Evolutionary conservation across 83 land plant genomes (phyloP).

Genomic region (Picea mariana): DNA sequence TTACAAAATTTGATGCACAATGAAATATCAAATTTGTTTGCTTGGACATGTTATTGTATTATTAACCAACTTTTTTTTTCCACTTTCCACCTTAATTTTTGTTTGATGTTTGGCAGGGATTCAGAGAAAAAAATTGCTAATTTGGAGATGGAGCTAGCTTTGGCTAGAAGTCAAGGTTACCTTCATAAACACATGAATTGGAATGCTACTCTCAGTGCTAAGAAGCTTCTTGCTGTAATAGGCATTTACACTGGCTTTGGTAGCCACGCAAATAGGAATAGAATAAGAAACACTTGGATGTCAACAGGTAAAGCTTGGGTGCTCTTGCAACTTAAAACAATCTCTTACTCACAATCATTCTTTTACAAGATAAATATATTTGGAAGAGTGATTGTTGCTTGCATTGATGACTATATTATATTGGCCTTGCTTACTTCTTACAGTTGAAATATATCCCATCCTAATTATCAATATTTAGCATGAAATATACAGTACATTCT

Average conservation of each 20-base stretch:
- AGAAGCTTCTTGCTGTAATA: slow-evolving; percentile 79
- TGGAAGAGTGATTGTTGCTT: background rate
- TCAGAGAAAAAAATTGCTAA: slow-evolving; percentile 67
- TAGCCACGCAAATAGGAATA: slow-evolving; percentile 59
- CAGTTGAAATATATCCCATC: background rate
- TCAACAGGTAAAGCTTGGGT: slow-evolving; percentile 59
- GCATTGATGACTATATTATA: background rate
- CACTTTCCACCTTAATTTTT: background rate
- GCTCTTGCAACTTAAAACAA: background rate
- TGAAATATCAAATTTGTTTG: background rate
- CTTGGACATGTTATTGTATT: no score
- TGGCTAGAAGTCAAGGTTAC: slow-evolving; percentile 90
- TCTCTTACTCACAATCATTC: background rate
- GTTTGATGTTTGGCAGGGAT: slow-evolving; percentile 43
- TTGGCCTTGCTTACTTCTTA: background rate
- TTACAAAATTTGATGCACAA: background rate
- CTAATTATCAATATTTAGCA: background rate
- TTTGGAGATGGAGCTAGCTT: slow-evolving; percentile 84
- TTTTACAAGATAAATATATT: background rate
- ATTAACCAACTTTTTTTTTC: no score
- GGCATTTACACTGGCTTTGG: slow-evolving; percentile 95
- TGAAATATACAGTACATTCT: background rate
- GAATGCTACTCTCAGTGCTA: slow-evolving; percentile 38
- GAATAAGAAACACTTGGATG: slow-evolving; percentile 82
- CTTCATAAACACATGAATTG: slow-evolving; percentile 30